Evolutionary conservation across 2,329 filamentous ascomycete species (phyloP).

Genomic region (Bipolaris sorokiniana): DNA sequence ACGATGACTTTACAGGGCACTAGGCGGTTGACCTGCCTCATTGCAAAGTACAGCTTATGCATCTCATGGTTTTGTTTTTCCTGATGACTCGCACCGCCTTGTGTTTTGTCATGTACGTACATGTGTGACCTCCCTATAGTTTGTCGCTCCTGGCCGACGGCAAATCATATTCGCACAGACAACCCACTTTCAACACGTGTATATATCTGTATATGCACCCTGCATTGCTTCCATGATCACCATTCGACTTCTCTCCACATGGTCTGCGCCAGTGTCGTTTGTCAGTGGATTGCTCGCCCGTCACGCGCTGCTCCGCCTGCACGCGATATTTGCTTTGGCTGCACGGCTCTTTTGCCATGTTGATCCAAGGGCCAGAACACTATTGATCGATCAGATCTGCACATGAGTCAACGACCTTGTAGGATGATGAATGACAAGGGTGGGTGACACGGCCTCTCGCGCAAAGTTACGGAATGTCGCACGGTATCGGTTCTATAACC

Average conservation of each 20-base stretch:
- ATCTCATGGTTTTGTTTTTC: slow-evolving; percentile 1
- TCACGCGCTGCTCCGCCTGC: slow-evolving; percentile 11
- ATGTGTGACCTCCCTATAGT: neutral
- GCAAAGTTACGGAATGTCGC: slow-evolving; percentile 11
- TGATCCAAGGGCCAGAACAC: neutral
- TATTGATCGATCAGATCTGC: slow-evolving; percentile 9
- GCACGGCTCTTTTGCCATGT: slow-evolving; percentile 1
- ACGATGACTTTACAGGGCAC: neutral
- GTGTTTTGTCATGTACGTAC: slow-evolving; percentile 1
- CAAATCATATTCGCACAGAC: slow-evolving; percentile 4
- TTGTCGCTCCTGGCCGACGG: neutral
- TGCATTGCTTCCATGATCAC: slow-evolving; percentile 18
- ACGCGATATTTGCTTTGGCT: slow-evolving; percentile 9
- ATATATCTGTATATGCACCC: slow-evolving; percentile 26
- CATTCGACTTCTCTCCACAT: neutral
- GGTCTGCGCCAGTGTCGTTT: slow-evolving; percentile 4
- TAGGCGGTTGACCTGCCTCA: slow-evolving; percentile 4
- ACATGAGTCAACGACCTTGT: slow-evolving; percentile 7
- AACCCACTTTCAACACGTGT: slow-evolving; percentile 35
- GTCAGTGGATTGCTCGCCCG: neutral
- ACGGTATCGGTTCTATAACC: slow-evolving; percentile 4
- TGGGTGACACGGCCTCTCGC: neutral
- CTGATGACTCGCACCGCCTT: neutral
- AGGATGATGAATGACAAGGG: slow-evolving; percentile 1
- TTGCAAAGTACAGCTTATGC: neutral